Conservation (phyloP, 2,329 filamentous ascomycete species). For the Aspergillus bombycis region DNA sequence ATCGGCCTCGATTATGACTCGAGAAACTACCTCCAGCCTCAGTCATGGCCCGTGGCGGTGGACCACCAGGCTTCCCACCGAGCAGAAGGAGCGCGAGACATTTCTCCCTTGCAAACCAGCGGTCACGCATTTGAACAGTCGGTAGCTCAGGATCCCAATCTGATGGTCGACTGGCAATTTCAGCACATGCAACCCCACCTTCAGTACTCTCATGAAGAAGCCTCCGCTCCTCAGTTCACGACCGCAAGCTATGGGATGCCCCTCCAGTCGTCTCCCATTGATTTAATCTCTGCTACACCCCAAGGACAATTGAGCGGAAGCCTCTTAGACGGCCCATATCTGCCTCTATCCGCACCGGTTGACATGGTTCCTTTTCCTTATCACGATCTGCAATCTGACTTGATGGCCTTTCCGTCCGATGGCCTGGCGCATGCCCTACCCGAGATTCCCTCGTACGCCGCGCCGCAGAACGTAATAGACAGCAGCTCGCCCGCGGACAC, state of each 20-base stretch:
- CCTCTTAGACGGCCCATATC: slow-evolving; percentile 67
- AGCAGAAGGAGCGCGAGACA: slow-evolving; percentile 43
- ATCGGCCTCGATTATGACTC: slow-evolving; percentile 53
- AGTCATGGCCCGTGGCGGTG: slow-evolving; percentile 48
- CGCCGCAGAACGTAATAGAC: slow-evolving; percentile 47
- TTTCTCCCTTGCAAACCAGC: slow-evolving; percentile 48
- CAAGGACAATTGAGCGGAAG: slow-evolving; percentile 65
- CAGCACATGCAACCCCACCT: slow-evolving; percentile 44
- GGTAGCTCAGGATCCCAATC: slow-evolving; percentile 46
- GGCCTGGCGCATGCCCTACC: slow-evolving; percentile 47
- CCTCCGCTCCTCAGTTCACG: slow-evolving; percentile 57
- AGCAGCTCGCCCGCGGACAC: slow-evolving; percentile 74
- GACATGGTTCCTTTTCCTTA: slow-evolving; percentile 71
- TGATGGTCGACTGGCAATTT: slow-evolving; percentile 52
- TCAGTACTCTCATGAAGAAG: slow-evolving; percentile 54
- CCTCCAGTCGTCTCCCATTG: slow-evolving; percentile 53
- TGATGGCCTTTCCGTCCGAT: slow-evolving; percentile 56
- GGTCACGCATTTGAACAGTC: slow-evolving; percentile 48
- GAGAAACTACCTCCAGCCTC: slow-evolving; percentile 48
- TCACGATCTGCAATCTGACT: slow-evolving; percentile 76
- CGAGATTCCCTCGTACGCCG: slow-evolving; percentile 43
- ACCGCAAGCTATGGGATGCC: slow-evolving; percentile 60
- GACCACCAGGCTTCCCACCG: slow-evolving; percentile 44
- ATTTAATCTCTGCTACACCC: slow-evolving; percentile 55
- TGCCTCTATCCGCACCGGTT: slow-evolving; percentile 57